A percentile compares a stretch with the other conserved stretches of the same genome.
Evolutionary conservation across 2,329 filamentous ascomycete genomes (phyloP).

Genomic region (Cryphonectria nitschkei): DNA sequence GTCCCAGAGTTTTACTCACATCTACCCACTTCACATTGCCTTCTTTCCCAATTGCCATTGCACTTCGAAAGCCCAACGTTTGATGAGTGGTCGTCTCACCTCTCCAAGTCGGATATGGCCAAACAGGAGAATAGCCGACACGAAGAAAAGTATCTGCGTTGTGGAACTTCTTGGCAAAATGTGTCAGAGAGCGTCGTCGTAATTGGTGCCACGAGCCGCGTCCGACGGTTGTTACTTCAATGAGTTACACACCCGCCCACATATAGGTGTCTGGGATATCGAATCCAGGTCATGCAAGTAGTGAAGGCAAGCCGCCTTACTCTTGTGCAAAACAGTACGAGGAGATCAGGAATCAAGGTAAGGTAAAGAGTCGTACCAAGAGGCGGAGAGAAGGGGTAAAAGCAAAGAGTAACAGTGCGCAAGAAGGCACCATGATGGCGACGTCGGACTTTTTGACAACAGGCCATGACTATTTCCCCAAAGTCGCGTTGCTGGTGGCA

Average conservation of each 20-base stretch:
- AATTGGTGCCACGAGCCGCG: background rate
- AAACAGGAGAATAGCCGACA: background rate
- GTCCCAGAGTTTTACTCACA: conserved; percentile 44
- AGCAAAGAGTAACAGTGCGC: background rate
- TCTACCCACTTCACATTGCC: conserved; percentile 64
- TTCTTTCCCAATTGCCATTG: conserved; percentile 49
- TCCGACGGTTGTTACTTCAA: background rate
- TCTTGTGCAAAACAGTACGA: background rate
- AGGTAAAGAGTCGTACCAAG: background rate
- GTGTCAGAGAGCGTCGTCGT: background rate
- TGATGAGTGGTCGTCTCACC: background rate
- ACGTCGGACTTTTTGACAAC: background rate
- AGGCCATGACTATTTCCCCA: background rate
- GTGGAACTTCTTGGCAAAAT: background rate
- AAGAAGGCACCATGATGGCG: background rate
- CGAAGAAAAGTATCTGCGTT: background rate
- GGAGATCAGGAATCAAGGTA: background rate
- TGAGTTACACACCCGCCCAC: background rate
- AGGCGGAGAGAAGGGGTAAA: background rate
- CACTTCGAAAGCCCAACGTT: conserved; percentile 5
- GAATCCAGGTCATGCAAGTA: background rate
- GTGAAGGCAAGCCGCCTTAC: background rate
- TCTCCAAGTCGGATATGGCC: background rate
- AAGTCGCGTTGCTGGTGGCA: background rate
- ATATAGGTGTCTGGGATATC: background rate